These are phyloP conservation scores for Cyclocybe aegerita DNA, from an alignment of 768 basidiomycete genomes.

Conservation along the genomic window DNA sequence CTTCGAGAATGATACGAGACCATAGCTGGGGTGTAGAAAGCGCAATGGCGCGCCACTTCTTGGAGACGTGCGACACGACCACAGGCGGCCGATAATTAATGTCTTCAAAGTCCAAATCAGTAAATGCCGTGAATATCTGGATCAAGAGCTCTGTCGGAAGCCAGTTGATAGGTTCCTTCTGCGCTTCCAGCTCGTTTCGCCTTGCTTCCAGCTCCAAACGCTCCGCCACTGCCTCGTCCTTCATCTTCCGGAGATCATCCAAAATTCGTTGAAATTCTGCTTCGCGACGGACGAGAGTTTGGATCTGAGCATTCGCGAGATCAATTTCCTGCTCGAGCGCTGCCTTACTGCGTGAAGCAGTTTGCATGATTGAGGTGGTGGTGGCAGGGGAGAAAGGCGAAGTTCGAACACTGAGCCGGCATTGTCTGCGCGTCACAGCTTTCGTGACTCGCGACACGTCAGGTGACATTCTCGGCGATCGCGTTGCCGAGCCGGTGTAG, in stretches of 20 bases:
- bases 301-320: constrained; percentile 37
- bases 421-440: no score
- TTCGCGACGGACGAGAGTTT: constrained; percentile 34
- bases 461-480: no score
- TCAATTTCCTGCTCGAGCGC: constrained; percentile 36
- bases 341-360: constrained; percentile 22
- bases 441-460: no score
- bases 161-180: constrained; percentile 48
- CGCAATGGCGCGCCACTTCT: constrained; percentile 46
- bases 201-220: constrained; percentile 27
- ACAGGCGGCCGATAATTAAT: constrained; percentile 33
- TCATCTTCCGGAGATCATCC: constrained; percentile 36
- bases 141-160: constrained; percentile 49
- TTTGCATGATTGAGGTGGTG: constrained; percentile 7
- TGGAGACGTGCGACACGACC: constrained; percentile 47
- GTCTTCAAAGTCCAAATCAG: constrained; percentile 23
- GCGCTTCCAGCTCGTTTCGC: constrained; percentile 32
- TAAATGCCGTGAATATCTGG: constrained; percentile 36
- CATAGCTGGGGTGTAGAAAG: constrained; percentile 45
- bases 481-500: no score
- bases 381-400: neutral
- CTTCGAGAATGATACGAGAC: constrained; percentile 27
- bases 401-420: no score
- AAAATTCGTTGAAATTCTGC: constrained; percentile 39
- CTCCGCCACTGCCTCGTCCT: constrained; percentile 33